Base-by-base conservation (phyloP, 768 basidiomycete genomes). In the Leccinum longicurvipes region DNA sequence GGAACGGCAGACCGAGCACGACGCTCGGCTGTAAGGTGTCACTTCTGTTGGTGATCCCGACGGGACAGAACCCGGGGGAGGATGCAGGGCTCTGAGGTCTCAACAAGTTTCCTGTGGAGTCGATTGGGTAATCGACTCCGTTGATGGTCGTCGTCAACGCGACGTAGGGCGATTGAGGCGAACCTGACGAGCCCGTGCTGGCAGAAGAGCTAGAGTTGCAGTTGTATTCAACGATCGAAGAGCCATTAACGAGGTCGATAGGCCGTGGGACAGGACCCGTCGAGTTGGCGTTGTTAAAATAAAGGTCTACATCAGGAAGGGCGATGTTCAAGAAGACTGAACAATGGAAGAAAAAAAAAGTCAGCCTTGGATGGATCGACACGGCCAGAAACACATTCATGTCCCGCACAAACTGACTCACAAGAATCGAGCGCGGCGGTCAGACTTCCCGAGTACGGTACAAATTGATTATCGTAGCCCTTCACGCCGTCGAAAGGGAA, bases 71-170 rank as follows among this genome's bases (percentile, higher is more conserved):
- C 0, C 57, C 60, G 0, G 11, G 0, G 12, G 44, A 9, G 1
- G 31, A 24, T 3, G 11, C 46, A 1, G 0, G 2, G 8, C 50
- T 25, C 17, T 10, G 9, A 0, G 68, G 69, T 9, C 69, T 51
- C 17, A 69, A 45, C 14, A 67, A 53, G 23, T 62, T 70, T 32
- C 52, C 47, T 1, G 50, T 24, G 0, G 69, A 67, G 47, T 72
- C 70, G 8, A 71, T 62, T 32, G 42, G 66, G 54, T 71, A 71
- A 45, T 71, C 70, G 23, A 72, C 59, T 6, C 69, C 71, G 19
- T 72, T 71, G 57, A 71, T 72, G 1, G 66, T 69, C 23, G 53
- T 50, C 8, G 65, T 63, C n/a, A 71, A 47, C 31, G 67, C 59
- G 4, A 66, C 61, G 39, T 65, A 69, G 1, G 62, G 68, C 0